Base-by-base conservation (phyloP, 2,329 filamentous ascomycete genomes). In the Pyricularia sp. region DNA sequence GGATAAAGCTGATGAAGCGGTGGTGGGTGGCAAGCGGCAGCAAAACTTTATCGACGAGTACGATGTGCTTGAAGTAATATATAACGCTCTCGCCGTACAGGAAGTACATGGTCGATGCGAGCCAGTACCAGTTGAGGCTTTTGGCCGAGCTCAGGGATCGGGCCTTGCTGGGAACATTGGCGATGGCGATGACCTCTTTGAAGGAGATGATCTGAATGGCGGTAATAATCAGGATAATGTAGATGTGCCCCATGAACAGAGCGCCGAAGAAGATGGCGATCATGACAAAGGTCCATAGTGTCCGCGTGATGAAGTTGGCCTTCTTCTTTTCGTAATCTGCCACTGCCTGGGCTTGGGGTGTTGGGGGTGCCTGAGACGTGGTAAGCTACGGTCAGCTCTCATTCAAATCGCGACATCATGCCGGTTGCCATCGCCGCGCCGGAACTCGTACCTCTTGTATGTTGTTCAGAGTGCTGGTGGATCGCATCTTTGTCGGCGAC, bases 11-110 rank as follows among this genome's bases (percentile, higher is more conserved):
- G 79, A 99, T 97, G 84, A 99, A 99, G 73, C 95, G 88, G 79
- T 99, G 95, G 82, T 99, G 95, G 20, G 94, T 98, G 68, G 95
- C 94, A 77, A 99, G 89, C 10, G 95, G 95, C 69, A 97, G 84
- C 71, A 99, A 84, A 64, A 98, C 92, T 79, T 91, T 92, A 81
- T 99, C 95, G 64, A 99, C 94, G 70, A 99, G 83, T 63, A 99
- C 89, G 73, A 99, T 94, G 78, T 99, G 95, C 85, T 99, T 99
- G 82, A 99, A 99, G 82, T 99, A 99, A 83, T 99, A 99, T 76
- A 99, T 97, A 76, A 99, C 94, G 75, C 93, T 97, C 82, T 99
- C 95, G 77, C 95, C 95, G 78, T 99, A 99, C 67, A 99, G 85
- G 75, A 97, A 99, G 84, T 99, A 99, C 94, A 99, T 98, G 73